phyloP scores from a whole-genome alignment of 2,329 filamentous ascomycete genomes.

The Fusarium secorum region DNA sequence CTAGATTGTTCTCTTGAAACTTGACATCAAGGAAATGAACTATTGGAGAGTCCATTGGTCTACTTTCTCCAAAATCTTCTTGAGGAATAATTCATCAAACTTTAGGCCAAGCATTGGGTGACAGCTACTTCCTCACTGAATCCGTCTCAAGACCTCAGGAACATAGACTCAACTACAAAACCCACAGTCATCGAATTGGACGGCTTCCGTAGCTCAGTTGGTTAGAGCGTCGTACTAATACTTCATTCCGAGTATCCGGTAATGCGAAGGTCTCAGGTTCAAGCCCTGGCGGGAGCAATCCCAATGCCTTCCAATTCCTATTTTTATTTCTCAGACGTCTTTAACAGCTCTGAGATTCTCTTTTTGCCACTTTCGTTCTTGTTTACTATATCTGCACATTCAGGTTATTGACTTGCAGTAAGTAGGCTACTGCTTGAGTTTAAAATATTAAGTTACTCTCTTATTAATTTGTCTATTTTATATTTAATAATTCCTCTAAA shows the following conservation, averaged over 20 bases:
- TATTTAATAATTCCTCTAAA: neutral
- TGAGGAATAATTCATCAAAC: neutral
- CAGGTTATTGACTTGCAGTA: neutral
- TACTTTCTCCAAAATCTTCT: neutral
- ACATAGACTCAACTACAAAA: fast-evolving
- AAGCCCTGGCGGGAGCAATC: constrained; percentile 23
- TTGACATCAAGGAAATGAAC: neutral
- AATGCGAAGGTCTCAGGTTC: constrained; percentile 23
- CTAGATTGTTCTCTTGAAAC: constrained; percentile 23
- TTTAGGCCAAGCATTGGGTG: neutral
- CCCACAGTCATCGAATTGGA: neutral
- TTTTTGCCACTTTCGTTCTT: neutral
- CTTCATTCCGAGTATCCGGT: constrained; percentile 16
- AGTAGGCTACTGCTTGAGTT: neutral
- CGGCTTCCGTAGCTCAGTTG: constrained; percentile 24
- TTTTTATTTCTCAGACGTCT: neutral
- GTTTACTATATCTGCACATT: neutral
- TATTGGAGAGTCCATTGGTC: neutral
- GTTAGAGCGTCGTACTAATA: constrained; percentile 25
- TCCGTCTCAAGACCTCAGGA: fast-evolving
- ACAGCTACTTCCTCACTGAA: neutral
- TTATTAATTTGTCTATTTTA: neutral
- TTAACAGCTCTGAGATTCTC: no score
- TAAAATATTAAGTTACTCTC: neutral
- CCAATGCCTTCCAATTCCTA: neutral